Evolutionary conservation across 139 green algal species (phyloP).

Genomic region (Micractinium conductrix): DNA sequence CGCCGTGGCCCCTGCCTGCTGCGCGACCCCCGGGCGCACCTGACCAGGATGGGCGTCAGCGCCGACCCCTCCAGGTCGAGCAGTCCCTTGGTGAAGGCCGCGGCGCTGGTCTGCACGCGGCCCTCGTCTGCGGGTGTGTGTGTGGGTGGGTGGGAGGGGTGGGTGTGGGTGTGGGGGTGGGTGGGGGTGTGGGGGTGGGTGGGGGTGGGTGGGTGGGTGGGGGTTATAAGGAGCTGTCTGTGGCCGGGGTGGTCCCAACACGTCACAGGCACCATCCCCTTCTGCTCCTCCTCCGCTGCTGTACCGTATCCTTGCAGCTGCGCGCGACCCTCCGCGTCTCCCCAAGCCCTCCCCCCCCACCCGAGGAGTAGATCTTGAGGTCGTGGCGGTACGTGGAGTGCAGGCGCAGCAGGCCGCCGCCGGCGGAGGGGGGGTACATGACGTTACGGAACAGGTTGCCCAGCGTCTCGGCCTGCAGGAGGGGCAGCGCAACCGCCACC

Average conservation of each 20-base stretch:
- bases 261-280: too few relatives aligned
- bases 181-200: background rate
- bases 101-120: constrained; percentile 89
- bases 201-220: too few relatives aligned
- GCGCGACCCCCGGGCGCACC: constrained; percentile 37
- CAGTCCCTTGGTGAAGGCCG: constrained; percentile 90
- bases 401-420: constrained; percentile 92
- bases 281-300: too few relatives aligned
- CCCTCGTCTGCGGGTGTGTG: constrained; percentile 34
- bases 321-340: background rate
- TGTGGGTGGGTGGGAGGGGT: background rate
- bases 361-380: constrained; percentile 98
- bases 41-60: constrained; percentile 92
- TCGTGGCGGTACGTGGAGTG: constrained; percentile 99
- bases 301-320: too few relatives aligned
- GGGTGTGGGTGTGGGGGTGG: background rate
- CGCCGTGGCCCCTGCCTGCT: too few relatives aligned
- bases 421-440: constrained; percentile 92
- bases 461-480: constrained; percentile 81
- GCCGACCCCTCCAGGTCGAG: constrained; percentile 93
- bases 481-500: background rate
- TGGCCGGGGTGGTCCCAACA: too few relatives aligned
- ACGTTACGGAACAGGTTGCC: constrained; percentile 90
- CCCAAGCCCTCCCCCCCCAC: constrained; percentile 44
- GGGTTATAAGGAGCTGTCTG: too few relatives aligned